Base-by-base conservation (phyloP, 164 flowering plant genomes). In the Annona cherimola region DNA sequence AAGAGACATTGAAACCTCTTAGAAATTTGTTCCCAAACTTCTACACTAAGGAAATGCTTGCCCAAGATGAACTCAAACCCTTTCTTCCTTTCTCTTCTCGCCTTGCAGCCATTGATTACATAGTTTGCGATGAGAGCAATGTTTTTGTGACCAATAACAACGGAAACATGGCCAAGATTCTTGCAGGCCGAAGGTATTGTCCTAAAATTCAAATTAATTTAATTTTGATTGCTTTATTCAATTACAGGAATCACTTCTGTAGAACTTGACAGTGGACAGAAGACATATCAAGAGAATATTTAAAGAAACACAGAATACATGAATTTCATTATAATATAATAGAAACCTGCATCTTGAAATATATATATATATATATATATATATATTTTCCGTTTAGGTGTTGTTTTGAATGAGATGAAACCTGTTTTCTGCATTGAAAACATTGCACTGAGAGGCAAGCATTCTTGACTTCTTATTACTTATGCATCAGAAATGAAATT, bases 141-240 rank as follows among this genome's bases (percentile, higher is more conserved):
- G 99, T 94, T 4, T 94, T 96, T 81, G 89, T 87, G 80, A 89
- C 98, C 5, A 94, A 93, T 55, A 93, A 96, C 76, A 94, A 96
- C 74, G 99, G 99, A n/a, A 96, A 96, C 74, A 96, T 93, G 98
- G 99, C 98, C 69, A 96, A 96, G 86, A 89, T 92, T 78, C 89
- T 96, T 71, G 94, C 98, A 40, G 99, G 98, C 66, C 76, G 94
- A 80, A 89, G 99, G 99, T 96, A 81, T 75, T 72, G 69, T 74
- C 54, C 70, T 46, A 18, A 70, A 73, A 61, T 26, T 40, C 40
- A 61, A 35, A 18, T 39, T 42, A 20, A 50, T 50, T 50, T 50
- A 11, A 50, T 18, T 69, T 71, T 61, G 41, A 46, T 59, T 69
- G 39, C 39, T 26, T 8, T 12, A 3, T 50, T 50, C 39, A 43